phyloP scores from a whole-genome alignment of 768 basidiomycete genomes.

The Termitomyces sp. region DNA sequence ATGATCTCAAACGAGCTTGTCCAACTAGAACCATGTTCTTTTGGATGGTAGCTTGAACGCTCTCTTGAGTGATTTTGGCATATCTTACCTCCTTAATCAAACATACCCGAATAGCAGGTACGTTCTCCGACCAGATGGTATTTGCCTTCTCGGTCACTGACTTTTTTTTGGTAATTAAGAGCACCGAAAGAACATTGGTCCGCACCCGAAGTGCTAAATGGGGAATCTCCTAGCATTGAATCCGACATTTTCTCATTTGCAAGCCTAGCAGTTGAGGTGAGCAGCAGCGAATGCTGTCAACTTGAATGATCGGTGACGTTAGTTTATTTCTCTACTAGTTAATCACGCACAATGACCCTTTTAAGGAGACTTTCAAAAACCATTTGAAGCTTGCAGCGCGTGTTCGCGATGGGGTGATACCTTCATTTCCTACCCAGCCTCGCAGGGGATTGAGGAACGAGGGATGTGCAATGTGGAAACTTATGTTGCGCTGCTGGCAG shows the following conservation, averaged over 20 bases:
- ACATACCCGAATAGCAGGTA: neutral
- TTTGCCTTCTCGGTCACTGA: neutral
- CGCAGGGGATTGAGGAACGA: neutral
- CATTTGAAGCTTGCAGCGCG: neutral
- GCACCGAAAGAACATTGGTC: neutral
- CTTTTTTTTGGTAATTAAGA: neutral
- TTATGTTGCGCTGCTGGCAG: neutral
- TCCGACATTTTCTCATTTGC: slow-evolving; percentile 1
- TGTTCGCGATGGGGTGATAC: neutral
- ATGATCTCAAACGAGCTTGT: neutral
- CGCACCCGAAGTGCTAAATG: neutral
- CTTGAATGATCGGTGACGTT: too few species aligned
- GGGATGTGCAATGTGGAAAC: neutral
- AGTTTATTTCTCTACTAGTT: neutral
- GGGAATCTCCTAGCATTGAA: neutral
- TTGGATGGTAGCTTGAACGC: neutral
- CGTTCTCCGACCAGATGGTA: neutral
- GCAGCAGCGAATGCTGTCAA: neutral
- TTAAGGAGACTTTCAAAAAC: neutral
- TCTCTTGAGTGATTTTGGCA: neutral
- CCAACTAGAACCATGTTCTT: neutral
- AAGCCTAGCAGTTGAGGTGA: neutral
- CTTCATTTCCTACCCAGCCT: neutral
- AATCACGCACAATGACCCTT: neutral
- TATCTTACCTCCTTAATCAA: neutral